Conservation (phyloP, 192 early-diverging fungal species). For the Entomortierella parvispora region DNA sequence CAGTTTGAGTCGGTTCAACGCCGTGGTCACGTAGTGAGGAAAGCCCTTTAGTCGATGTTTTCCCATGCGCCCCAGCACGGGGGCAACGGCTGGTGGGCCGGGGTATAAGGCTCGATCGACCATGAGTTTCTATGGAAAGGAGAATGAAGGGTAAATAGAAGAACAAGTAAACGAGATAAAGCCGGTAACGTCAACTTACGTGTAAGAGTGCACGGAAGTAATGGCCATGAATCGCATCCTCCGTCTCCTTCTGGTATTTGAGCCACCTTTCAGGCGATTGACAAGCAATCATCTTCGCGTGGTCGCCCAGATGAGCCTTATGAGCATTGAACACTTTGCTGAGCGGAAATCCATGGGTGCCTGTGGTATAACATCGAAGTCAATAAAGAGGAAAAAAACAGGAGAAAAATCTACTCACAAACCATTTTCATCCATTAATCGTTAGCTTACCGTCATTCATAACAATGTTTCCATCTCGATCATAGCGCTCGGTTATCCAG, state of each 20-base stretch:
- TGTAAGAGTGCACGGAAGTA: slow-evolving; percentile 83
- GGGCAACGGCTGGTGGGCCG: slow-evolving; percentile 49
- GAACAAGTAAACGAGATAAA: neutral
- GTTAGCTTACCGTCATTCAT: slow-evolving; percentile 26
- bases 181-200: slow-evolving; percentile 27
- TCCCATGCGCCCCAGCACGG: slow-evolving; percentile 69
- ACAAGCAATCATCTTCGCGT: slow-evolving; percentile 78
- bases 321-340: slow-evolving; percentile 32
- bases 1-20: slow-evolving; percentile 65
- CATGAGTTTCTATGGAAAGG: slow-evolving; percentile 60
- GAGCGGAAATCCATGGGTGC: slow-evolving; percentile 54
- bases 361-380: neutral
- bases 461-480: slow-evolving; percentile 36
- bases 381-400: neutral
- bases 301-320: slow-evolving; percentile 61
- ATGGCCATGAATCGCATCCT: slow-evolving; percentile 73
- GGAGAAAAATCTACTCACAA: slow-evolving; percentile 32
- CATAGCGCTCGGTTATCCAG: slow-evolving; percentile 68
- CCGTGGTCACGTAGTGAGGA: slow-evolving; percentile 64
- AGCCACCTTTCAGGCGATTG: slow-evolving; percentile 86
- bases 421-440: neutral
- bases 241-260: slow-evolving; percentile 57
- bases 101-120: slow-evolving; percentile 60
- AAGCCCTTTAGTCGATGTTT: slow-evolving; percentile 63
- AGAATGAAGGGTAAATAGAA: neutral